Conservation (phyloP, 495 filamentous ascomycete species). For the Penicillium fimorum region DNA sequence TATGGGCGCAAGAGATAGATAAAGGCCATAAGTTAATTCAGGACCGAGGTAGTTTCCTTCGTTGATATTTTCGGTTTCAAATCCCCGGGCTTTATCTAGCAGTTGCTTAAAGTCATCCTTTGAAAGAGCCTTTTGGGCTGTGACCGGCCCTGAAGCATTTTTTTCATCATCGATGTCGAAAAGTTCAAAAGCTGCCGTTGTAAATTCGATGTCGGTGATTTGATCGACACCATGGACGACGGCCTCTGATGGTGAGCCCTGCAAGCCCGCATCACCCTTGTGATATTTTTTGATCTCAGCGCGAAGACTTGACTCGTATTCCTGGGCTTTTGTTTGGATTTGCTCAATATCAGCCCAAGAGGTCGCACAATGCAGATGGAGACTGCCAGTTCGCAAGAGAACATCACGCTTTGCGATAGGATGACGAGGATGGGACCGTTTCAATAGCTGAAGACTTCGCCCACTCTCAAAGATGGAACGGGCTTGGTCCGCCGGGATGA, state of each 20-base stretch:
- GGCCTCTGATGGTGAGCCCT: background rate
- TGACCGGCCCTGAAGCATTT: conserved; percentile 25
- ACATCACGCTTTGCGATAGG: conserved; percentile 58
- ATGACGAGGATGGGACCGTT: conserved; percentile 72
- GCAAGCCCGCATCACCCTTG: conserved; percentile 9
- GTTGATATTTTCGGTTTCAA: conserved; percentile 9
- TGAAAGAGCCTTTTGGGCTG: conserved; percentile 25
- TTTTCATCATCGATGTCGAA: conserved; percentile 40
- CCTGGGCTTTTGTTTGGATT: conserved; percentile 57
- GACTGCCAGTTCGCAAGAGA: conserved; percentile 46
- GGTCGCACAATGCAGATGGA: conserved; percentile 68
- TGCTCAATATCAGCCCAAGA: conserved; percentile 70
- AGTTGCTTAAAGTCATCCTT: conserved; percentile 32
- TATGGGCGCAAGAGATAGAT: conserved; percentile 73
- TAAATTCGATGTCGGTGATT: conserved; percentile 9
- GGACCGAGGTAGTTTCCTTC: conserved; percentile 53
- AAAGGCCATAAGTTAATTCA: conserved; percentile 66
- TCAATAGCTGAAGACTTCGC: conserved; percentile 70
- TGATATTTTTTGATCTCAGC: conserved; percentile 43
- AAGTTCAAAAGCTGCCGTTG: conserved; percentile 33
- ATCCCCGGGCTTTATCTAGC: conserved; percentile 19
- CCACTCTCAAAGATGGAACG: conserved; percentile 73
- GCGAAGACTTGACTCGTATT: conserved; percentile 58
- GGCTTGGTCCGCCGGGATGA: conserved; percentile 63
- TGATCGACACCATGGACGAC: background rate